These are phyloP conservation scores for Saksenaea vasiformis DNA, from an alignment of 371 early-diverging fungal species.

Conservation along the genomic window DNA sequence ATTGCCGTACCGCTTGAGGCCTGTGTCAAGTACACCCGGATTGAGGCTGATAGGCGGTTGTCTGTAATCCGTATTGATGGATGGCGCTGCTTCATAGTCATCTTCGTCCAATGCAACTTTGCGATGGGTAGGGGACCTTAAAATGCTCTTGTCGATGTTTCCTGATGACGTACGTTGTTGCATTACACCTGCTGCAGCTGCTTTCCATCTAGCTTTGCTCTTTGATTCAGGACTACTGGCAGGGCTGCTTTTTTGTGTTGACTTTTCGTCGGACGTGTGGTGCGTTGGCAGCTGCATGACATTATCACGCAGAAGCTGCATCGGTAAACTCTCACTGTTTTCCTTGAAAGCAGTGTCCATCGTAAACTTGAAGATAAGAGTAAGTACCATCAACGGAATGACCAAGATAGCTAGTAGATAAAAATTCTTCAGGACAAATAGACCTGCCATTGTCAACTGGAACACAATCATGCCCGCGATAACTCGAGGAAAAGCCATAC, in stretches of 20 bases:
- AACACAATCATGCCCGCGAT: constrained; percentile 80
- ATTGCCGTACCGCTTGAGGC: constrained; percentile 65
- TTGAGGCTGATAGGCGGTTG: constrained; percentile 74
- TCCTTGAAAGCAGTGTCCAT: constrained; percentile 51
- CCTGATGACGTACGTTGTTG: constrained; percentile 5
- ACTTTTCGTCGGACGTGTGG: not conserved
- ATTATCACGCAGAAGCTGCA: constrained; percentile 36
- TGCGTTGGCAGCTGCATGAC: constrained; percentile 17
- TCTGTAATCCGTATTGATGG: constrained; percentile 58
- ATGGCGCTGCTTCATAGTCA: constrained; percentile 66
- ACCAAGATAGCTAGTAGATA: constrained; percentile 40
- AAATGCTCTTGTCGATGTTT: not conserved
- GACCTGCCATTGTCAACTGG: constrained; percentile 84
- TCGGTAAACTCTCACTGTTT: constrained; percentile 45
- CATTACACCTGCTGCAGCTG: constrained; percentile 22
- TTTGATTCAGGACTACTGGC: not conserved
- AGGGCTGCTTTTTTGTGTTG: not conserved
- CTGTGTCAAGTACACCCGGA: constrained; percentile 73
- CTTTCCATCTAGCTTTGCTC: constrained; percentile 25
- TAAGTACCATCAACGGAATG: constrained; percentile 49
- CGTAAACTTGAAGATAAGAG: constrained; percentile 49
- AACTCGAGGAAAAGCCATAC: constrained; percentile 76
- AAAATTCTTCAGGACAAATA: constrained; percentile 55
- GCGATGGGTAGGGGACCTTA: constrained; percentile 12
- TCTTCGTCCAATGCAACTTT: constrained; percentile 57